Evolutionary conservation across 352 stramenopile species (phyloP), one percentile per base, ranked within the genome.

Genomic region (Discostella stelligera): DNA sequence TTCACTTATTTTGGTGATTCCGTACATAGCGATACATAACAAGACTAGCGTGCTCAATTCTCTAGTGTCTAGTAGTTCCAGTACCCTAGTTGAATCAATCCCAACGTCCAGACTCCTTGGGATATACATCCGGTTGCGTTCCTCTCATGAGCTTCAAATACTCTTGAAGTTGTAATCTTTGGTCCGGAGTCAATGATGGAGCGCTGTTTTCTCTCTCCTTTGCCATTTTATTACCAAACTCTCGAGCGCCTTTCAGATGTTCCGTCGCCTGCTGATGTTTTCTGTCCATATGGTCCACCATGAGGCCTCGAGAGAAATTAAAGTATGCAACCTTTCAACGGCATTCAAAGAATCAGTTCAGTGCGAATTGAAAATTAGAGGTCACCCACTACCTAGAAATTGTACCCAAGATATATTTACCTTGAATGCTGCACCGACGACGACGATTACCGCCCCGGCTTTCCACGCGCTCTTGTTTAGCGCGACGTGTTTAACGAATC

Each of bases 281-380:
- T 11, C 50, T 64, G 37, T 81, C 74, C 74, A 81, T 81, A 37
- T 73, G 59, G 10, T 81, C 74, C 5, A 81, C 74, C 46, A 81
- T 27, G 9, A 81, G 3, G 11, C 66, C 66, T n/a, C 74, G 74
- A 9, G 74, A 81, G 63, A 81, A 81, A 23, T 81, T 77, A 46
- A 81, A 81, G 44, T 81, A 81, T 37, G 52, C 62, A 16, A 77
- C 74, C 72, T 80, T 9, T 32, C 11, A 75, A 21, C 0, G 48
- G 13, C 18, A 18, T 55, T 11, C 11, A 30, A 16, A 30, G 39
- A 54, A 11, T 10, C 4, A 10, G 18, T 54, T 49, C n/a, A 60
- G 44, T 48, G 32, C 20, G 23, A 52, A n/a, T 53, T 23, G 16
- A 58, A 3, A 27, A 20, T n/a, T 14, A 32, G 44, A 50, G 27